These are phyloP conservation scores for Tulasnella sp. DNA, from an alignment of 768 basidiomycete species.

Conservation along the genomic window DNA sequence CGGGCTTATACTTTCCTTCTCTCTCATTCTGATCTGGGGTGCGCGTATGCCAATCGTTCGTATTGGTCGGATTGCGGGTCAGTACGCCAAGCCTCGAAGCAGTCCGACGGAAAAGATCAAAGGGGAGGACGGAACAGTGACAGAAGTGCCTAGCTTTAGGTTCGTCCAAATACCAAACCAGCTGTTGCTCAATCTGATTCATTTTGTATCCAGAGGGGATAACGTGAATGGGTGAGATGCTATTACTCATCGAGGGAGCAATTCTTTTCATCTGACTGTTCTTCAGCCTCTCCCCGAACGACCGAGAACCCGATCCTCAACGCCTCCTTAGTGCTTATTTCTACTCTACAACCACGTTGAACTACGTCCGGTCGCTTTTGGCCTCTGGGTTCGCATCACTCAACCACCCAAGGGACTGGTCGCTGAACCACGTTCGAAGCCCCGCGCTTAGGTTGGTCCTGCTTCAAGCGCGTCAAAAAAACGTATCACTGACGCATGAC, in stretches of 20 bases:
- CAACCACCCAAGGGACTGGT: slow-evolving; percentile 88
- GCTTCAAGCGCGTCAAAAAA: not conserved
- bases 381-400: slow-evolving; percentile 89
- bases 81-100: slow-evolving; percentile 92
- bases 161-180: slow-evolving; percentile 38
- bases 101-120: slow-evolving; percentile 69
- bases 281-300: slow-evolving; percentile 59
- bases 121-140: slow-evolving; percentile 44
- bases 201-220: slow-evolving; percentile 64
- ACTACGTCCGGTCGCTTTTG: slow-evolving; percentile 83
- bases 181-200: not conserved
- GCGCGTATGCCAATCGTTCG: slow-evolving; percentile 89
- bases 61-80: slow-evolving; percentile 89
- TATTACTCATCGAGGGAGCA: not conserved
- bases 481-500: slow-evolving; percentile 3
- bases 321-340: slow-evolving; percentile 93
- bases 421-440: slow-evolving; percentile 84
- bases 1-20: slow-evolving; percentile 89
- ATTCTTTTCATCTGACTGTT: slow-evolving; percentile 25
- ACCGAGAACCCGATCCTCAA: slow-evolving; percentile 86
- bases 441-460: slow-evolving; percentile 58
- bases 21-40: slow-evolving; percentile 91
- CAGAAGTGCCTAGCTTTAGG: slow-evolving; percentile 83
- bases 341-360: slow-evolving; percentile 89
- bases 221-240: slow-evolving; percentile 83